These are phyloP conservation scores for Metschnikowia cubensis DNA, from an alignment of 805 yeast genomes.

Conservation along the genomic window DNA sequence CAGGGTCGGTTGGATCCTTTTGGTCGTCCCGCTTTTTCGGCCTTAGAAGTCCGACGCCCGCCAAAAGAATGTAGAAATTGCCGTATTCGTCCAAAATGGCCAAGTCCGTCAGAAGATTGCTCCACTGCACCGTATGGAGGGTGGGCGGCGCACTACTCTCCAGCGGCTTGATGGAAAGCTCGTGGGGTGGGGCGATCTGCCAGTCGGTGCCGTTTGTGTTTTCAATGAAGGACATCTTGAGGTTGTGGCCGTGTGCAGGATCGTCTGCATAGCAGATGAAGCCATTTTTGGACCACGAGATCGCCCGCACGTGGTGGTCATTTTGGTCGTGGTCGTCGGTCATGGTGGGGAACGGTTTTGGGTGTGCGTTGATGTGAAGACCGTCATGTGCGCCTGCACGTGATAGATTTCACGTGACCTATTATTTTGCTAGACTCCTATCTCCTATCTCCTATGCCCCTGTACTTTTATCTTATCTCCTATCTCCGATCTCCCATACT, in stretches of 20 bases:
- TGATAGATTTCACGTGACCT: no score
- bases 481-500: no score
- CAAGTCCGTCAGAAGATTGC: slow-evolving; percentile 73
- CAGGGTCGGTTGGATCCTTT: background rate
- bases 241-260: slow-evolving; percentile 29
- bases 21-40: slow-evolving; percentile 1
- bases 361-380: background rate
- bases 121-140: slow-evolving; percentile 59
- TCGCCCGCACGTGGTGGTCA: slow-evolving; percentile 10
- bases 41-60: slow-evolving; percentile 38
- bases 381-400: background rate
- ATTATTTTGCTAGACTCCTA: no score
- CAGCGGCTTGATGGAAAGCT: slow-evolving; percentile 27
- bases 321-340: background rate
- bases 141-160: slow-evolving; percentile 25
- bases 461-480: no score
- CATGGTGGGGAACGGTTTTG: background rate
- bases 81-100: slow-evolving; percentile 76
- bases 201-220: slow-evolving; percentile 73
- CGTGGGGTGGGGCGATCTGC: slow-evolving; percentile 64
- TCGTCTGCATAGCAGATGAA: slow-evolving; percentile 64
- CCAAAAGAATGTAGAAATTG: slow-evolving; percentile 41
- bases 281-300: slow-evolving; percentile 84
- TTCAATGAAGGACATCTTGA: slow-evolving; percentile 65
- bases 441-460: no score